Percentiles rank a stretch among this genome's conserved stretches.
phyloP scores from a whole-genome alignment of 2,329 filamentous ascomycete genomes.

The Rutstroemia sp. region DNA sequence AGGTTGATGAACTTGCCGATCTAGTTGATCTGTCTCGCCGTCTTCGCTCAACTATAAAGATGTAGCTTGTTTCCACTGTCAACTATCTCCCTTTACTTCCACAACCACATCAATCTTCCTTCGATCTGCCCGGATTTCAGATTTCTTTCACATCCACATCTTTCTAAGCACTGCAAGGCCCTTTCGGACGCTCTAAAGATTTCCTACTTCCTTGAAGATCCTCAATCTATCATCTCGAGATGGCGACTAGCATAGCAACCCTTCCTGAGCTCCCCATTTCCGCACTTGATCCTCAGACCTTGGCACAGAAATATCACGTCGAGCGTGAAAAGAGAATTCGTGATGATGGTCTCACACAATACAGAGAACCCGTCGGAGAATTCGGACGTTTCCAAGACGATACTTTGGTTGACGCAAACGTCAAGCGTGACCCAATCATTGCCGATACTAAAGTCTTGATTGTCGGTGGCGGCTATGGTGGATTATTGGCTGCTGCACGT shows the following conservation, averaged over 20 bases:
- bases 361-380: slow-evolving; percentile 5
- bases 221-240: not conserved
- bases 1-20: too few species aligned
- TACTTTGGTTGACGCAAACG: not conserved
- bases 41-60: too few species aligned
- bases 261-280: slow-evolving; percentile 3
- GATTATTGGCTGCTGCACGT: slow-evolving; percentile 33
- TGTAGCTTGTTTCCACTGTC: too few species aligned
- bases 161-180: too few species aligned
- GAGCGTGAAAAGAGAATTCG: slow-evolving; percentile 6
- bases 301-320: slow-evolving; percentile 1
- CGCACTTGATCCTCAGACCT: not conserved
- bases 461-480: slow-evolving; percentile 34
- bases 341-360: slow-evolving; percentile 7
- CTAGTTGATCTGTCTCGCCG: too few species aligned
- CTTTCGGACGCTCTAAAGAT: not conserved
- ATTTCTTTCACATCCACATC: too few species aligned
- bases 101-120: too few species aligned
- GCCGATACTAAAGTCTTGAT: slow-evolving; percentile 28
- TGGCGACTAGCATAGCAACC: slow-evolving; percentile 3
- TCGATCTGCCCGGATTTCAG: too few species aligned
- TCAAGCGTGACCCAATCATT: slow-evolving; percentile 1
- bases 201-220: not conserved
- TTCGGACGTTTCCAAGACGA: slow-evolving; percentile 3
- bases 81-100: too few species aligned